Base-by-base conservation (phyloP, 148 eudicot genomes). In the Rhododendron simsii region DNA sequence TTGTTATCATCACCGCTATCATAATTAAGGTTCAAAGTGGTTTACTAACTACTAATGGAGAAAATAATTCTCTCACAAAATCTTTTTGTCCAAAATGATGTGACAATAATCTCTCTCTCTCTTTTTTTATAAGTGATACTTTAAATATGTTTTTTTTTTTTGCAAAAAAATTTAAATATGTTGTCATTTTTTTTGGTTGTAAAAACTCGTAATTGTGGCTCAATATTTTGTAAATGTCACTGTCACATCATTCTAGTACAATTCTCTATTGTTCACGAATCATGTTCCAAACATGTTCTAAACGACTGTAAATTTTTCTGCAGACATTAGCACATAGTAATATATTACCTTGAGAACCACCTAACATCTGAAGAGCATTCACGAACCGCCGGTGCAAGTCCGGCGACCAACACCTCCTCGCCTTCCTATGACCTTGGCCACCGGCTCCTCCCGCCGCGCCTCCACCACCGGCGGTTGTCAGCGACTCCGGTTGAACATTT, bases 341-440 rank as follows among this genome's bases (percentile, higher is more conserved):
- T 80, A 21, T 74, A 37, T 87, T 90, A 97, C 99, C 98, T 94
- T 95, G 99, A 89, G 99, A 95, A 78, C 99, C 99, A 86, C 99
- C 99, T 85, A 97, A 87, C 94, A 94, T 93, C 77, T 97, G 98
- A 86, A 97, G 99, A 89, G 99, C 99, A 89, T 92, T 92, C 73
- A 97, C 98, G 89, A 97, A 97, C 21, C 98, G 88, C 28, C 98
- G 91, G 92, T 97, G 99, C 93, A 97, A 90, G 69, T 97, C 99
- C n/a, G 99, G 99, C 21, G 99, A 97, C 99, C 99, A 97, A 86
- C 98, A 97, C 83, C 99, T 87, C 87, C 99, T 91, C 1, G 96
- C 95, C 85, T 97, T 97, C 88, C 99, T 78, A 6, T 97, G 92
- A 78, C 91, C 75, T 53, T 93, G 98, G 50, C 80, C 79, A 5